Conservation (phyloP, 108 stramenopile species). For the Skeletonema costatum region DNA sequence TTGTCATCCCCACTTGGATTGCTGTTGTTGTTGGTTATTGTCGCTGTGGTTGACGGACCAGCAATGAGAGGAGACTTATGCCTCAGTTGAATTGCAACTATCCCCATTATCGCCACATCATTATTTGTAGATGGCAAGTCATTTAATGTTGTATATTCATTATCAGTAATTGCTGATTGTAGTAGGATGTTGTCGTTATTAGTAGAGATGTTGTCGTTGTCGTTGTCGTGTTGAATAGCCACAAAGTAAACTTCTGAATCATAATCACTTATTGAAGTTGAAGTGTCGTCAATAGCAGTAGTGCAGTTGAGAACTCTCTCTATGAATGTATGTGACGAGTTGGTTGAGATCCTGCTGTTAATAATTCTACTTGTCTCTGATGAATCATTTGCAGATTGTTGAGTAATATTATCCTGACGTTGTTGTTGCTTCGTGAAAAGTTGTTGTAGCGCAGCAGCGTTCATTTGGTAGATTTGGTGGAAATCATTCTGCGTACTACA, state of each 20-base stretch:
- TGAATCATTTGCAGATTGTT: neutral
- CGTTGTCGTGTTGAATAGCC: neutral
- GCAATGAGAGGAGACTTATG: neutral
- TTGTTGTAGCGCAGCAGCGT: neutral
- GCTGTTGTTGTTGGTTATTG: neutral
- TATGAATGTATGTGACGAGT: neutral
- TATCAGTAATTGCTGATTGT: neutral
- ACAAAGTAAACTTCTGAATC: constrained; percentile 39
- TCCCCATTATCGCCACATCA: neutral
- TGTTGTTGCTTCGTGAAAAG: neutral
- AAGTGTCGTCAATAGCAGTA: neutral
- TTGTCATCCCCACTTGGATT: neutral
- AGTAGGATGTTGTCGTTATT: neutral
- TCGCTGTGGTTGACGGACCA: neutral
- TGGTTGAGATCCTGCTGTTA: neutral
- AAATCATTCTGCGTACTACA: neutral
- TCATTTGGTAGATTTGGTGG: neutral
- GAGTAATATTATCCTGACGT: neutral
- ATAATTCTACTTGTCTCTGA: neutral
- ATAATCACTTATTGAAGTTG: neutral
- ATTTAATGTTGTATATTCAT: neutral
- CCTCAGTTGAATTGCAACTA: neutral
- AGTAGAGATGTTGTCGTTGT: neutral
- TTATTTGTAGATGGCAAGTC: neutral
- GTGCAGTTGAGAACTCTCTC: neutral